Base-by-base conservation (phyloP, 2,329 filamentous ascomycete genomes). In the Monosporascus cannonballus region DNA sequence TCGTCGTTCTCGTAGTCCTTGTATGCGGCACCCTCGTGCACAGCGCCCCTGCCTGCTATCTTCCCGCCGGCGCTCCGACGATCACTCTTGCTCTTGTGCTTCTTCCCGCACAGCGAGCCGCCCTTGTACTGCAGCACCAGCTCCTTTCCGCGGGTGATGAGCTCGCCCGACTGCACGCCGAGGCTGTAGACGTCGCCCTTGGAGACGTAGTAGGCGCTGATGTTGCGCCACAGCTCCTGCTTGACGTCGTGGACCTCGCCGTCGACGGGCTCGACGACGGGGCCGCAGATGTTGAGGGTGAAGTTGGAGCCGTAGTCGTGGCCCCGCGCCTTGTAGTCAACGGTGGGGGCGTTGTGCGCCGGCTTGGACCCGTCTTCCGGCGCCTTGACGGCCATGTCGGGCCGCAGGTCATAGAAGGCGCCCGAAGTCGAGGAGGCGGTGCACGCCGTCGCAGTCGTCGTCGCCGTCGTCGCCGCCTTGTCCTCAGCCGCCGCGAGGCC, bases 281-380 rank as follows among this genome's bases (percentile, higher is more conserved):
- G 76, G 37, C 79, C 84, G 73, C 89, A 94, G 61, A 94, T 85
- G 71, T 94, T 94, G 62, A 93, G 67, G 2, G 89, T 93, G 64
- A 94, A 94, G 73, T 93, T 93, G 58, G 83, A 82, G 57, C 81
- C 83, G 61, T 91, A 89, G 70, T 93, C 89, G 67, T 84, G 87
- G 36, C 89, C 89, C 54, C 80, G 80, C 7, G 86, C 83, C 57
- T 83, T 77, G 68, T 84, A 84, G 64, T 84, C 80, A 34, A 73
- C 71, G 9, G 71, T 69, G 11, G 71, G 69, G 27, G 66, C 68
- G 55, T 57, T 62, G 47, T 61, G 54, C 1, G 72, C 69, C 15
- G 71, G 64, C 60, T 77, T 78, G 30, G 66, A 64, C 6, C 70
- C 74, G 46, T 78, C 72, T 22, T 72, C 68, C 4, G 71, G 65